Evolutionary conservation across 73 alveolate genomes (phyloP), one percentile per base, ranked within the genome.

Genomic region (Symbiodinium pilosum): DNA sequence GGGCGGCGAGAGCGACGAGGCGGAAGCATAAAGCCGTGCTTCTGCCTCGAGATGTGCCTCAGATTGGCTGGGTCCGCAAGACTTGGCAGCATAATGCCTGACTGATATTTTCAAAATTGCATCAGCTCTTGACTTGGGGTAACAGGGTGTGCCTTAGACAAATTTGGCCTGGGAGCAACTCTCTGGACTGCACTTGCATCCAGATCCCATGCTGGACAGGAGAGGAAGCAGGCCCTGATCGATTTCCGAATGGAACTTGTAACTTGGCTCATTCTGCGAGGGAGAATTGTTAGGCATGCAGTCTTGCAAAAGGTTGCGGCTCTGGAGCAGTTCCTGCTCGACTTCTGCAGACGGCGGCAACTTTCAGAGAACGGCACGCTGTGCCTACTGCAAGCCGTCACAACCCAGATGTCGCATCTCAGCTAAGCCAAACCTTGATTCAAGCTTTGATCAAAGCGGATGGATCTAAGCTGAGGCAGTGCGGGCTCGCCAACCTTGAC

Each of bases 401-500:
- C 97, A 68, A 91, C 97, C 39, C 97, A 91, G 40, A 91, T 91
- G 97, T 91, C 97, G 95, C 18, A 20, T 8, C 87, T 59, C 24
- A 64, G 51, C 40, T 11, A 11, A n/a, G n/a, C n/a, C n/a, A n/a
- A n/a, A n/a, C n/a, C n/a, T n/a, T n/a, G n/a, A n/a, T n/a, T n/a
- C 71, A 52, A 21, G 30, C 21, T 12, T 21, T 21, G 12, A 52
- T 16, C 71, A 52, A 21, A 16, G 71, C 12, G 30, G 21, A 12
- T 16, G 91, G 18, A 12, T n/a, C n/a, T n/a, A n/a, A 12, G 30
- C 32, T 84, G 40, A 88, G 95, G 97, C 97, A 91, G 40, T 91
- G 97, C 40, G 97, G 97, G 11, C 36, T 91, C 77, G 97, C 97
- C 88, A 91, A 91, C 52, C 97, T 91, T 5, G 97, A 91, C 77